A percentile compares a stretch with the other conserved stretches of the same genome.
phyloP scores from a whole-genome alignment of 768 basidiomycete genomes.

The Cystofilobasidium capitatum region DNA sequence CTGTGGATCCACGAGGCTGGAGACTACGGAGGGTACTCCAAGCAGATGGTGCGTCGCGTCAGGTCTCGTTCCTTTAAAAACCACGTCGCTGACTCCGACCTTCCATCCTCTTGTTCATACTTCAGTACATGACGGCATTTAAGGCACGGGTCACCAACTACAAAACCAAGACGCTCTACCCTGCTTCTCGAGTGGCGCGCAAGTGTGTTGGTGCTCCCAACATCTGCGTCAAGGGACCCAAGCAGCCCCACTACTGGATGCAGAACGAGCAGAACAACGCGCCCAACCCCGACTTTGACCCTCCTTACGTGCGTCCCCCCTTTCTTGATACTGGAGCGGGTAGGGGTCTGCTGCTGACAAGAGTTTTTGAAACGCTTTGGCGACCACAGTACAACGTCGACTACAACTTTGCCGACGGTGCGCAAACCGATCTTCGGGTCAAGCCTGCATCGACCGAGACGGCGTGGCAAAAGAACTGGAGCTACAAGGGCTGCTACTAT shows the following conservation, averaged over 20 bases:
- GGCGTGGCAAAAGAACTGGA: not conserved
- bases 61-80: not conserved
- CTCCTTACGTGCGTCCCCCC: not conserved
- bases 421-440: not conserved
- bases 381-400: conserved; percentile 5
- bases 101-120: not conserved
- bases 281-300: not conserved
- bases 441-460: not conserved
- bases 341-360: no score
- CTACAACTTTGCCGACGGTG: not conserved
- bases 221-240: not conserved
- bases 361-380: no score
- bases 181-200: not conserved
- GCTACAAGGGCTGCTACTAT: not conserved
- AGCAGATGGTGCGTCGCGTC: conserved; percentile 12
- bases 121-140: conserved; percentile 5
- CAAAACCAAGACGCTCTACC: not conserved
- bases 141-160: not conserved
- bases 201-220: conserved; percentile 3
- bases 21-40: conserved; percentile 3
- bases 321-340: no score
- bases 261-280: conserved; percentile 7
- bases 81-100: not conserved
- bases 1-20: conserved; percentile 14
- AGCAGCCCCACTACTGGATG: conserved; percentile 8